Percentiles rank a stretch among this genome's conserved stretches.
These are phyloP conservation scores for Teratosphaeriaceae sp. DNA, from an alignment of 2,329 filamentous ascomycete species.

Conservation along the genomic window DNA sequence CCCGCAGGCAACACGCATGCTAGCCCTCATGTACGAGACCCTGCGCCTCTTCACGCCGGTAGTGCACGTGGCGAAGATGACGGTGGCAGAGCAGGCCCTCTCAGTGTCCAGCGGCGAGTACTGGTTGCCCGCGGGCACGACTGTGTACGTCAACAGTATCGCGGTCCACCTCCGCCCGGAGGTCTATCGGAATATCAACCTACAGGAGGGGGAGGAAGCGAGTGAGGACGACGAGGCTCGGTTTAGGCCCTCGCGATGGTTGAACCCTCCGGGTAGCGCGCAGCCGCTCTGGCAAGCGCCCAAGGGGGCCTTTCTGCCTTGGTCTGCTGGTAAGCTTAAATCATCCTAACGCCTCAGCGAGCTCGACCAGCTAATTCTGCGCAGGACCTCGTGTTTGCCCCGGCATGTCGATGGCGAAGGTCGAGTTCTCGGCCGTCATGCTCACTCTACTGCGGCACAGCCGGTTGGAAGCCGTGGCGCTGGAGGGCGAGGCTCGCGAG, in stretches of 20 bases:
- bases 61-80: constrained; percentile 32
- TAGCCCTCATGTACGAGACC: constrained; percentile 47
- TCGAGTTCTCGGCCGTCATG: constrained; percentile 47
- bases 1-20: constrained; percentile 37
- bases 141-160: constrained; percentile 31
- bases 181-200: constrained; percentile 20
- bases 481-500: constrained; percentile 10
- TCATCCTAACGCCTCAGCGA: no score
- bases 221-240: constrained; percentile 23
- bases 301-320: constrained; percentile 41
- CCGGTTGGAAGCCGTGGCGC: constrained; percentile 17
- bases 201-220: constrained; percentile 1
- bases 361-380: background rate
- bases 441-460: constrained; percentile 29
- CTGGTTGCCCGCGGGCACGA: constrained; percentile 28
- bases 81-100: constrained; percentile 26
- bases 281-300: constrained; percentile 28
- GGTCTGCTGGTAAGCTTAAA: constrained; percentile 32
- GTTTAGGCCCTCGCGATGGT: constrained; percentile 38
- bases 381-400: constrained; percentile 45
- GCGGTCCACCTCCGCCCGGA: constrained; percentile 23
- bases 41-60: constrained; percentile 38
- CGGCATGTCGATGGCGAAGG: constrained; percentile 50
- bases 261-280: constrained; percentile 21
- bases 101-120: constrained; percentile 22